Evolutionary conservation across 169 alveolate genomes (phyloP).

Genomic region (Plasmodium chabaudi): DNA sequence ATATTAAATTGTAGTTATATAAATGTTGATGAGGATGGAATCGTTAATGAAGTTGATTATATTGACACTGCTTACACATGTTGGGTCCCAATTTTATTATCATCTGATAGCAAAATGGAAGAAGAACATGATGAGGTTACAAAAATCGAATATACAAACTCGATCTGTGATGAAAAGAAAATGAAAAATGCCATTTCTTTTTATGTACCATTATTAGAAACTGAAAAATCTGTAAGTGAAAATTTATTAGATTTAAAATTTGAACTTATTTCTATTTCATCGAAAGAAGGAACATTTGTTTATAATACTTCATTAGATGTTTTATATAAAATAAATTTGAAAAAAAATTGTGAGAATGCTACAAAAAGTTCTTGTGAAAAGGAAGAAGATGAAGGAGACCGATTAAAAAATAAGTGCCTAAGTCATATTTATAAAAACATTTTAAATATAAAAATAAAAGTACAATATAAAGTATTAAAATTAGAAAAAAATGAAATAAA

Average conservation of each 20-base stretch:
- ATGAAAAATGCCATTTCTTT: constrained; percentile 57
- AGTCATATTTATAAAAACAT: constrained; percentile 15
- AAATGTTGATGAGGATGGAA: not conserved
- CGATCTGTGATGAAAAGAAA: constrained; percentile 12
- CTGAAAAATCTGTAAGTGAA: constrained; percentile 68
- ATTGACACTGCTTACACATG: constrained; percentile 2
- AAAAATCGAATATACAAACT: constrained; percentile 4
- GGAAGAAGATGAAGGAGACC: not conserved
- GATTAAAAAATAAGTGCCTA: not conserved
- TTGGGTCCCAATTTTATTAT: not conserved
- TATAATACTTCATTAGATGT: constrained; percentile 27
- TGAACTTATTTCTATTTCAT: constrained; percentile 8
- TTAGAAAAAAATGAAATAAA: constrained; percentile 4
- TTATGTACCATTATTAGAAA: constrained; percentile 64
- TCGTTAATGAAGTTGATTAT: not conserved
- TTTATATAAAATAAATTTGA: constrained; percentile 6
- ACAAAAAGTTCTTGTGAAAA: not conserved
- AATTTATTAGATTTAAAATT: constrained; percentile 24
- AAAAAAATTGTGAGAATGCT: not conserved
- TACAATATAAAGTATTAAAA: constrained; percentile 25
- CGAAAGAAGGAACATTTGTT: constrained; percentile 21
- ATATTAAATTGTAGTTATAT: constrained; percentile 39
- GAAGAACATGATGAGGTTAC: constrained; percentile 14
- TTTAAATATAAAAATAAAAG: constrained; percentile 5
- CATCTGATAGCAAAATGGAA: not conserved